Evolutionary conservation across 257 asterid genomes (phyloP).

Genomic region (Hygrophila difformis): DNA sequence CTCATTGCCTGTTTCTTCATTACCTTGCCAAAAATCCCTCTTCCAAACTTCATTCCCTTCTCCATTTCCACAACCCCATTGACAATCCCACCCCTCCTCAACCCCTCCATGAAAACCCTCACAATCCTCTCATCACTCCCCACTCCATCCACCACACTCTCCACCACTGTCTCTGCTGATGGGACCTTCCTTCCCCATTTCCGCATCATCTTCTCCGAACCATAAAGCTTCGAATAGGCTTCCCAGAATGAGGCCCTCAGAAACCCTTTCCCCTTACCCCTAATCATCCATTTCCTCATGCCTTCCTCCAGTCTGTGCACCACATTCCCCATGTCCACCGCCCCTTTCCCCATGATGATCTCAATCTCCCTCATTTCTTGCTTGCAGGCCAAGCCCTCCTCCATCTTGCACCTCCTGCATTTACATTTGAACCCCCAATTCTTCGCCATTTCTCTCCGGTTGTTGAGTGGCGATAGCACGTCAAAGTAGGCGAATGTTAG

Average conservation of each 20-base stretch:
- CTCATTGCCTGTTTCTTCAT: conserved; percentile 69
- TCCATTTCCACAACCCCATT: conserved; percentile 68
- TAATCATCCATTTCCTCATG: conserved; percentile 58
- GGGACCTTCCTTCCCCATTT: conserved; percentile 78
- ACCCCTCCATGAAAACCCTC: conserved; percentile 38
- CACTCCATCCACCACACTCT: conserved; percentile 56
- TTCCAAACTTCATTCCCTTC: conserved; percentile 55
- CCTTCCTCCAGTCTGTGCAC: conserved; percentile 72
- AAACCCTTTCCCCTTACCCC: conserved; percentile 68
- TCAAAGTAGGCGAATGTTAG: conserved; percentile 66
- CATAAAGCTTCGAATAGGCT: conserved; percentile 44
- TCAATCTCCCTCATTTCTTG: conserved; percentile 63
- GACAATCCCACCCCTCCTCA: conserved; percentile 36
- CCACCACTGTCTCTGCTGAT: conserved; percentile 36
- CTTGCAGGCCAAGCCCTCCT: conserved; percentile 28
- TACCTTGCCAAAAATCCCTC: conserved; percentile 81
- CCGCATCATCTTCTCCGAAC: conserved; percentile 50
- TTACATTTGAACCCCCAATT: conserved; percentile 69
- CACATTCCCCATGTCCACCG: conserved; percentile 50
- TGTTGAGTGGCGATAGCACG: conserved; percentile 32
- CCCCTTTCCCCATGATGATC: conserved; percentile 33
- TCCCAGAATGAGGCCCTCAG: conserved; percentile 80
- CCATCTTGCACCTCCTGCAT: conserved; percentile 58
- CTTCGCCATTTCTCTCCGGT: conserved; percentile 39
- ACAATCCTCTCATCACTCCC: conserved; percentile 69